Percentiles rank a stretch among this genome's conserved stretches.
phyloP scores from a whole-genome alignment of 106 monocot genomes.

The Dendrobium chrysotoxum region DNA sequence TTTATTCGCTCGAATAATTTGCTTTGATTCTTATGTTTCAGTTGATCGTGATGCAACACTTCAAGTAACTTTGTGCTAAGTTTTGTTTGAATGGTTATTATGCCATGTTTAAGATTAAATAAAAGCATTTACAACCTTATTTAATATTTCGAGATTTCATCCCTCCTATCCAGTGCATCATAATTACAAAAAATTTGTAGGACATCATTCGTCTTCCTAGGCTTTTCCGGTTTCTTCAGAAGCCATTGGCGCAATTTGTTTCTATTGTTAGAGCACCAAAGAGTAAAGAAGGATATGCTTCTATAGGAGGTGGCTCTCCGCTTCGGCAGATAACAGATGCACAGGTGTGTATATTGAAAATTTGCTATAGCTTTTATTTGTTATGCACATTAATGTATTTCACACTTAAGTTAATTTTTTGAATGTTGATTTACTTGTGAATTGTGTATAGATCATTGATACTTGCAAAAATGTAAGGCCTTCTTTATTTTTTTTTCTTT shows the following conservation, averaged over 20 bases:
- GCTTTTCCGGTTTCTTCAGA: slow-evolving; percentile 84
- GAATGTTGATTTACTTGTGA: background rate
- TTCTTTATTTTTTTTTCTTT: background rate
- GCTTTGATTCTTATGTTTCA: background rate
- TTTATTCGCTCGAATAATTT: background rate
- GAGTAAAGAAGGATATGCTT: slow-evolving; percentile 98
- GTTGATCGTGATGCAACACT: no score
- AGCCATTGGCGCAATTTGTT: slow-evolving; percentile 84
- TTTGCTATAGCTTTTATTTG: background rate
- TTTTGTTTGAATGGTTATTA: background rate
- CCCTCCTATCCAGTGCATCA: background rate
- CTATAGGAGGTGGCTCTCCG: slow-evolving; percentile 96
- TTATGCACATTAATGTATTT: background rate
- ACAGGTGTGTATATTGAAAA: slow-evolving; percentile 33
- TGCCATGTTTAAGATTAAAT: background rate
- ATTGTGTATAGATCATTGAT: background rate
- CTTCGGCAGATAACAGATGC: slow-evolving; percentile 84
- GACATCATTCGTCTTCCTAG: slow-evolving; percentile 94
- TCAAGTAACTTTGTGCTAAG: background rate
- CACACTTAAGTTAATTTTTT: background rate
- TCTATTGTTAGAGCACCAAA: slow-evolving; percentile 89
- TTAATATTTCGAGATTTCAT: background rate
- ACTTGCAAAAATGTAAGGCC: background rate
- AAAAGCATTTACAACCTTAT: background rate
- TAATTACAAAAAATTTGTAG: slow-evolving; percentile 27